Conservation (phyloP, 345 rosid genomes). For the Arabidopsis suecica region DNA sequence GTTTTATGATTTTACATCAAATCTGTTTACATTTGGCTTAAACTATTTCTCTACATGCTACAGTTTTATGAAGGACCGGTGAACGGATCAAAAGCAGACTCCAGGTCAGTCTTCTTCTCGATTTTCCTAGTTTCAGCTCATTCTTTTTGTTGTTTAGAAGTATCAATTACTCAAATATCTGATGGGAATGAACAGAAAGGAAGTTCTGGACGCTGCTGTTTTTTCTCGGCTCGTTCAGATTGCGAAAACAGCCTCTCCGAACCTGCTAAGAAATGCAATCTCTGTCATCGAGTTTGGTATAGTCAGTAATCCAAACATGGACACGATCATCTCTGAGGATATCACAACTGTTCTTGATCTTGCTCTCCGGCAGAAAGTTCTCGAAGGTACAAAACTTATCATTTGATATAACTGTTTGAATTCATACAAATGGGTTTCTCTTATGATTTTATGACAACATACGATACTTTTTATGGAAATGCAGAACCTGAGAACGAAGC, state of each 20-base stretch:
- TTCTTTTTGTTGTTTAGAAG: not conserved
- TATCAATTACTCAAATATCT: constrained; percentile 7
- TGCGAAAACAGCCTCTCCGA: constrained; percentile 59
- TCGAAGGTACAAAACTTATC: constrained; percentile 54
- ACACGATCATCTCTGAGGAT: constrained; percentile 51
- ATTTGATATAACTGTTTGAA: not conserved
- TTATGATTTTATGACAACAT: constrained; percentile 1
- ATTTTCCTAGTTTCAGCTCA: not conserved
- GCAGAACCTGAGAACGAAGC: constrained; percentile 57
- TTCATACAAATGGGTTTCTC: not conserved
- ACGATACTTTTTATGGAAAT: constrained; percentile 41
- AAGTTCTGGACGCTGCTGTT: constrained; percentile 57
- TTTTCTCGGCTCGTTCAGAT: constrained; percentile 64
- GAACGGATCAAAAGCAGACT: constrained; percentile 51
- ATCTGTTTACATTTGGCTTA: constrained; percentile 23
- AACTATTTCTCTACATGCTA: constrained; percentile 31
- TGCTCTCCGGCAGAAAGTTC: constrained; percentile 61
- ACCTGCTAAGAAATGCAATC: constrained; percentile 72
- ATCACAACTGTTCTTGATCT: constrained; percentile 64
- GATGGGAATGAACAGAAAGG: constrained; percentile 50
- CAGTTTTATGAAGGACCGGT: constrained; percentile 72
- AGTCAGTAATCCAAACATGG: constrained; percentile 52
- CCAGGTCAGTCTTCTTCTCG: constrained; percentile 54
- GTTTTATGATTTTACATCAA: constrained; percentile 26
- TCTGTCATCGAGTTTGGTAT: constrained; percentile 69